Evolutionary conservation across 148 eudicot genomes (phyloP).

Genomic region (Polygonum aviculare): DNA sequence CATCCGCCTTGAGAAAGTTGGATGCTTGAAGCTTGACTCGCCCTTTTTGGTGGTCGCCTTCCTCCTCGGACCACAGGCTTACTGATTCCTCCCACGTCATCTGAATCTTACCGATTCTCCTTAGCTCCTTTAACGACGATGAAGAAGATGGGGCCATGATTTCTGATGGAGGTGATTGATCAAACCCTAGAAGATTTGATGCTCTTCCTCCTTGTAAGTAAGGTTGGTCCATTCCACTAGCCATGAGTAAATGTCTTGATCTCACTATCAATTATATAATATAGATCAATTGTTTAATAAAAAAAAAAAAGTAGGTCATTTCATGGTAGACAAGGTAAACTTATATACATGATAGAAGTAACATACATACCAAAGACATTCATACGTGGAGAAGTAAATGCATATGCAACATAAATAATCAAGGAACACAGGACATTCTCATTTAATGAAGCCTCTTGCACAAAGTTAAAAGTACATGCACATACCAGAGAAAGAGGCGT

Average conservation of each 20-base stretch:
- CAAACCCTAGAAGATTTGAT: slow-evolving; percentile 36
- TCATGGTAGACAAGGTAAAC: background rate
- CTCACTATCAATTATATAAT: slow-evolving; percentile 22
- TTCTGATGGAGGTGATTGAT: slow-evolving; percentile 10
- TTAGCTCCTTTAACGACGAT: slow-evolving; percentile 24
- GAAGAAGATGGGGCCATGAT: slow-evolving; percentile 12
- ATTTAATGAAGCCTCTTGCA: slow-evolving; percentile 6
- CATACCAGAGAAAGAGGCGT: slow-evolving; percentile 30
- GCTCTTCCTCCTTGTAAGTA: slow-evolving; percentile 28
- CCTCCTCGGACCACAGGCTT: slow-evolving; percentile 73
- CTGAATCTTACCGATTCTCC: slow-evolving; percentile 53
- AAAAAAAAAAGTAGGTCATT: background rate
- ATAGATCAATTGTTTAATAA: background rate
- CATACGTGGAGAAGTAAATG: background rate
- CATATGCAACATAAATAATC: background rate
- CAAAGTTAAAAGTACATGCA: background rate
- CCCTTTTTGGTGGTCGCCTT: slow-evolving; percentile 56
- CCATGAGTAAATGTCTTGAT: slow-evolving; percentile 23
- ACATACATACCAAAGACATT: background rate
- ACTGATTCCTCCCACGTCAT: slow-evolving; percentile 89
- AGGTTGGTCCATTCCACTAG: slow-evolving; percentile 27
- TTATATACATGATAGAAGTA: background rate
- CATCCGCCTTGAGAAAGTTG: slow-evolving; percentile 57
- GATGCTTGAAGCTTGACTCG: slow-evolving; percentile 54
- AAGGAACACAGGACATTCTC: slow-evolving; percentile 4